Percentiles rank a stretch among this genome's conserved stretches.
phyloP scores from a whole-genome alignment of 1,284 basidiomycete species.

The Ceratobasidium sp. region DNA sequence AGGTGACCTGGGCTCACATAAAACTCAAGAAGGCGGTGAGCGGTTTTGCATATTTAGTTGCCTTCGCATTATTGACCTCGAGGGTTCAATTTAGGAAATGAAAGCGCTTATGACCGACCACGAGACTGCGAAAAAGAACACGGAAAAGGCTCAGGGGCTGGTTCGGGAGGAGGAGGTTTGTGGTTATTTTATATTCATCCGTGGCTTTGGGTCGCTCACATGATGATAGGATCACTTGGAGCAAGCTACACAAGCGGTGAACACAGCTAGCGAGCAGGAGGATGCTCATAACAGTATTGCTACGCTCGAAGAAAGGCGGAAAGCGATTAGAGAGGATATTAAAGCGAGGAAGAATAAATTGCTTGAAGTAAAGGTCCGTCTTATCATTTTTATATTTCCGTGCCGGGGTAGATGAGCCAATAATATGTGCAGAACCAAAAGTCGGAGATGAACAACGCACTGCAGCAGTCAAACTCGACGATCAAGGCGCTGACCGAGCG shows the following conservation, averaged over 20 bases:
- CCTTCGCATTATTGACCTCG: background rate
- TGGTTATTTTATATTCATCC: background rate
- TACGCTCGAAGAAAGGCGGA: conserved; percentile 64
- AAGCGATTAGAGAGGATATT: conserved; percentile 63
- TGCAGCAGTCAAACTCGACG: conserved; percentile 37
- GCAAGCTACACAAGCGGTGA: conserved; percentile 48
- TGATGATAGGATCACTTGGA: conserved; percentile 58
- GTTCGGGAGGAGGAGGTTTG: conserved; percentile 64
- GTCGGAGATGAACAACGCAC: conserved; percentile 63
- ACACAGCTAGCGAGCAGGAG: conserved; percentile 26
- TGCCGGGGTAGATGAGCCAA: background rate
- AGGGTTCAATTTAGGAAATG: conserved; percentile 23
- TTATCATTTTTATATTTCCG: background rate
- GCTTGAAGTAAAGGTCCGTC: conserved; percentile 63
- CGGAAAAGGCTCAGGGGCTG: conserved; percentile 35
- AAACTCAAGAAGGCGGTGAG: conserved; percentile 74
- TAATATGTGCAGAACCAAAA: conserved; percentile 47
- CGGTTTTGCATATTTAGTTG: conserved; percentile 36
- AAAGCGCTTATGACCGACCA: conserved; percentile 65
- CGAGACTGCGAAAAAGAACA: conserved; percentile 58
- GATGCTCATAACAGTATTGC: conserved; percentile 57
- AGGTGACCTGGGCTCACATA: conserved; percentile 92
- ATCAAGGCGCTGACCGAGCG: conserved; percentile 28
- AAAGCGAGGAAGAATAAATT: conserved; percentile 65
- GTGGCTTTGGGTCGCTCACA: conserved; percentile 34